Evolutionary conservation across 805 yeast species (phyloP).

Genomic region (Millerozyma acaciae): DNA sequence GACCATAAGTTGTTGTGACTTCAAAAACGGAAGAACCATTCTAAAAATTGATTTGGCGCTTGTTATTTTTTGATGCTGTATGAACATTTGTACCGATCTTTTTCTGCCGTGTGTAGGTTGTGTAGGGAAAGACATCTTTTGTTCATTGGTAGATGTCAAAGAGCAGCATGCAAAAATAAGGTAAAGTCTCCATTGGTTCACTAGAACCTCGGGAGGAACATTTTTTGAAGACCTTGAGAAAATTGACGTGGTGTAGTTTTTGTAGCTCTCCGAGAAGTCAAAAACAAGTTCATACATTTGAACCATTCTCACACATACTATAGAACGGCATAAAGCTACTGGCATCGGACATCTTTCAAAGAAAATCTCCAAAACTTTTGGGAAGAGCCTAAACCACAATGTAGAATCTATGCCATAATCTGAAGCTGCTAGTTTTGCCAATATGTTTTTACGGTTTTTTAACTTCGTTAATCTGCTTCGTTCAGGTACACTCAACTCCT

Average conservation of each 20-base stretch:
- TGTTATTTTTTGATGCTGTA: slow-evolving; percentile 88
- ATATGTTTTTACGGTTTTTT: slow-evolving; percentile 57
- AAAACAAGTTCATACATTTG: slow-evolving; percentile 73
- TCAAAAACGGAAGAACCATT: slow-evolving; percentile 79
- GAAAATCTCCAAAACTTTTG: slow-evolving; percentile 64
- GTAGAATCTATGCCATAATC: slow-evolving; percentile 95
- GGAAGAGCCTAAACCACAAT: slow-evolving; percentile 89
- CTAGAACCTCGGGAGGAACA: slow-evolving; percentile 62
- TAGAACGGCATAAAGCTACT: slow-evolving; percentile 86
- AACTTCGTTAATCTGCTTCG: slow-evolving; percentile 64
- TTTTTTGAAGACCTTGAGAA: slow-evolving; percentile 24
- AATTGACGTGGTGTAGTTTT: slow-evolving; percentile 33
- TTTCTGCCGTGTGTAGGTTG: slow-evolving; percentile 66
- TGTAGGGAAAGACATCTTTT: slow-evolving; percentile 54
- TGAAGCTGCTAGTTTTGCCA: slow-evolving; percentile 80
- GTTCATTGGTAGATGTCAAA: slow-evolving; percentile 84
- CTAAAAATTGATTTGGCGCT: slow-evolving; percentile 87
- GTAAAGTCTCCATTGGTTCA: slow-evolving; percentile 86
- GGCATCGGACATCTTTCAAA: slow-evolving; percentile 87
- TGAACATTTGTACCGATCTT: slow-evolving; percentile 72
- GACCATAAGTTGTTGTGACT: slow-evolving; percentile 62
- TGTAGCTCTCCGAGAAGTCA: slow-evolving; percentile 47
- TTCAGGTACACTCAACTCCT: slow-evolving; percentile 70
- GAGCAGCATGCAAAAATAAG: slow-evolving; percentile 90
- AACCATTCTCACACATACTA: slow-evolving; percentile 83